Evolutionary conservation across 345 rosid species (phyloP), one percentile per base, ranked within the genome.

Genomic region (Pistacia vera): DNA sequence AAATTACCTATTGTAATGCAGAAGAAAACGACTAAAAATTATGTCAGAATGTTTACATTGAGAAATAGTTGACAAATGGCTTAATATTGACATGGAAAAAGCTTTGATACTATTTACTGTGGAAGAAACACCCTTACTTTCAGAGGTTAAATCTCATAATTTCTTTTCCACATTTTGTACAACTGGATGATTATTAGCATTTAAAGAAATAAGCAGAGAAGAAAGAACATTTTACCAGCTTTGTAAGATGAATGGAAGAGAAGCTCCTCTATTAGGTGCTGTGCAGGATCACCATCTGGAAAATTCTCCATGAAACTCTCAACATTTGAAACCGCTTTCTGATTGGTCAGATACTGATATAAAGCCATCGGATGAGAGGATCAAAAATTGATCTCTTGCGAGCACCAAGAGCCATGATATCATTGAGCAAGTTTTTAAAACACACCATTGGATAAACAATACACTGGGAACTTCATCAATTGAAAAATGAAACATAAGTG

Each of bases 181-280:
- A 22, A 22, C 25, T 22, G 25, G 25, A 22, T 22, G 25, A 22
- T 22, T 22, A 22, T 22, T 22, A 22, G 25, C 25, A 70, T 41
- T 35, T 55, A 60, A 6, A 72, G 36, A 65, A 60, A 62, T 35
- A 63, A n/a, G 56, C 60, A 64, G 30, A 8, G n/a, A 30, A 54
- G 71, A 68, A 65, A 49, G 9, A 68, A 30, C 0, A 44, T 28
- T 68, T 74, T 93, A 95, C 99, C 99, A 49, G 99, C 99, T 89
- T 93, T 95, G 89, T 92, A 88, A 80, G 99, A 98, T 68, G 98
- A 98, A 62, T 97, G 93, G 66, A 83, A 84, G 46, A 95, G 92
- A 85, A 95, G 25, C 25, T 22, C 25, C 25, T 22, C 25, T 22
- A 22, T 22, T 22, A 22, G 25, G 25, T 22, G 25, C 25, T 22